Base-by-base conservation (phyloP, 202 grass and related monocot species). In the Digitaria exilis region DNA sequence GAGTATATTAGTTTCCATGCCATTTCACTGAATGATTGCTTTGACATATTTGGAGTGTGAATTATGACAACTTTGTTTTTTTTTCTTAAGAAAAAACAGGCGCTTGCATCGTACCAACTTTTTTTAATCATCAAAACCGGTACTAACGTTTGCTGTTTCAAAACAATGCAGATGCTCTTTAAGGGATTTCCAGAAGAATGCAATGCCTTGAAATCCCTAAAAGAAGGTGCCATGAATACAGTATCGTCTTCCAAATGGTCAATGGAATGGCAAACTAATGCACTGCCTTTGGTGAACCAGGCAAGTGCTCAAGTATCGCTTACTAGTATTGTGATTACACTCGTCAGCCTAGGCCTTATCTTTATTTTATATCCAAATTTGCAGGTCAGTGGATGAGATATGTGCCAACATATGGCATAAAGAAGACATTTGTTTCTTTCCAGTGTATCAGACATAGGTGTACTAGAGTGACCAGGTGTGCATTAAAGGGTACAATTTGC, bases 181-280 rank as follows among this genome's bases (percentile, higher is more conserved):
- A 96, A 94, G 80, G 93, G 89, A 28, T 94, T 99, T 87, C 97
- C 97, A 2, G 86, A 94, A 82, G 87, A 90, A 80, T 99, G 97
- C 19, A 15, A 64, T 46, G 54, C 63, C 63, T 77, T 99, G 88
- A 90, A 88, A 80, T 89, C 87, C 48, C 87, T 96, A 22, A 96
- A 67, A 65, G 76, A 92, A 55, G 97, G 91, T 79, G 89, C 97
- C 76, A 84, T 94, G 88, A 70, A 79, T 72, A 90, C 78, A 73
- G 84, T 85, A 4, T 92, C 81, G 26, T 88, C 84, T 78, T 82
- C 91, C 4, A 99, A 84, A 84, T 99, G 97, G 93, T 88, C 85
- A 81, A 65, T 67, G 12, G 93, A 96, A 80, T 99, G 97, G 97
- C 89, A 89, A 86, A 72, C 72, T n/a, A 71, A 78, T 86, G 93